phyloP scores from a whole-genome alignment of 2,329 filamentous ascomycete species.

The Oidium heveae region DNA sequence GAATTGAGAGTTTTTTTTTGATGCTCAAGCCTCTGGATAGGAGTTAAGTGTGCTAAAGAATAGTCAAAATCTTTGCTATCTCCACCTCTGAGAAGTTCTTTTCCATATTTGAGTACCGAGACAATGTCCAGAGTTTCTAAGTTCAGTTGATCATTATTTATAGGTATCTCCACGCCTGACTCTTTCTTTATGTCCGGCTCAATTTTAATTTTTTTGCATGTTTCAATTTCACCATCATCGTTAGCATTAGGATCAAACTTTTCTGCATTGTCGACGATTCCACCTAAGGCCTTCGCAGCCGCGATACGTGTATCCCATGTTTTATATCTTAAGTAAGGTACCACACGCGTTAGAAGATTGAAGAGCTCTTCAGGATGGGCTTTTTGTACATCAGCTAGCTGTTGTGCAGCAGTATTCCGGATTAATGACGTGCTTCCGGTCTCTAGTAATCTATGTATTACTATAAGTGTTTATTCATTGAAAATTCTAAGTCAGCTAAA shows the following conservation, averaged over 20 bases:
- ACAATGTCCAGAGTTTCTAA: constrained; percentile 55
- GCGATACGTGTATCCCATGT: constrained; percentile 94
- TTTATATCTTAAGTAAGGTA: constrained; percentile 86
- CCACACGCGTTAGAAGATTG: constrained; percentile 73
- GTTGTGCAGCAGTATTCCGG: constrained; percentile 86
- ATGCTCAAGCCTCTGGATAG: constrained; percentile 53
- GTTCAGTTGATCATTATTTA: constrained; percentile 32
- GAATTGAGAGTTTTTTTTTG: constrained; percentile 73
- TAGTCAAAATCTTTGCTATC: constrained; percentile 58
- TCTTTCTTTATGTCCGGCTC: constrained; percentile 26
- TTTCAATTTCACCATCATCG: constrained; percentile 19
- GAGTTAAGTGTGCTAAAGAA: constrained; percentile 55
- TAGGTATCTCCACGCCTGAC: constrained; percentile 21
- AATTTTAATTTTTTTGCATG: constrained; percentile 2
- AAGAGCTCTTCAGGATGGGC: constrained; percentile 94
- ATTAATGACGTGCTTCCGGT: constrained; percentile 92
- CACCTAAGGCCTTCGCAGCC: constrained; percentile 78
- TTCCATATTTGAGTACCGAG: constrained; percentile 59
- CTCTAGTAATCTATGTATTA: constrained; percentile 51
- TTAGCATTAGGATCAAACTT: constrained; percentile 63
- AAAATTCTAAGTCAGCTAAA: constrained; percentile 11
- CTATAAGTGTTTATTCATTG: not conserved
- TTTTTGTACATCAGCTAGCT: constrained; percentile 93
- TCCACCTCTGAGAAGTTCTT: constrained; percentile 57
- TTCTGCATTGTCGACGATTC: constrained; percentile 75